Evolutionary conservation across 345 rosid species (phyloP), one percentile per base, ranked within the genome.

Genomic region (Lenwebbia sp.): DNA sequence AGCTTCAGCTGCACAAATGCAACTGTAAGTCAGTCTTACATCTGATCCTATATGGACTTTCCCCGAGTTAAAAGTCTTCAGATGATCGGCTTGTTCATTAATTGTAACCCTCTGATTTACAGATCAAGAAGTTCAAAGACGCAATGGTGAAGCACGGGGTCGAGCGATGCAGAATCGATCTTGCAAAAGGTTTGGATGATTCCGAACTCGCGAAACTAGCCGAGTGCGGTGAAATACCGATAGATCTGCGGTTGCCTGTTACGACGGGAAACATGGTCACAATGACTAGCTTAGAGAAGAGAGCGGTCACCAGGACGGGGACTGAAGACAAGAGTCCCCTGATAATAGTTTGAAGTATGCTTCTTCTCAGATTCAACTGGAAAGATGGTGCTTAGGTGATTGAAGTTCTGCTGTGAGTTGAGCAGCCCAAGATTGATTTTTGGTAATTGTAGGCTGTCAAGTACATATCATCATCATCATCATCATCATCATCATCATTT

Each of bases 1-100:
- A 96, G 99, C 88, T 96, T 95, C 84, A 94, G 96, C 92, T 94
- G 96, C 89, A 93, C 95, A 8, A 91, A 88, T 85, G 88, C 94
- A 25, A 94, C 96, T 1, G 96, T 94, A 85, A 90, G 93, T 86
- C 40, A 5, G 37, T 4, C 37, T 33, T 9, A 19, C 78, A 17
- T 70, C 19, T 12, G 25, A 65, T 65, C 25, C 76, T 70, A 70
- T 33, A 70, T 37, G 3, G 10, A 70, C 78, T 70, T 70, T 70
- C 25, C 47, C 25, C 44, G 2, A 70, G 25, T 70, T 70, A 19
- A 1, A 33, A 17, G 47, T 70, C 44, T 33, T 33, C 5, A 1
- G 44, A 70, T 13, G 41, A 70, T 70, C 6, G 2, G 25, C 78
- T 70, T 70, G 78, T 70, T 70, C 10, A 70, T 33, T 47, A 9